Conservation (phyloP, 192 early-diverging fungal genomes). For the Allomyces arbusculus region DNA sequence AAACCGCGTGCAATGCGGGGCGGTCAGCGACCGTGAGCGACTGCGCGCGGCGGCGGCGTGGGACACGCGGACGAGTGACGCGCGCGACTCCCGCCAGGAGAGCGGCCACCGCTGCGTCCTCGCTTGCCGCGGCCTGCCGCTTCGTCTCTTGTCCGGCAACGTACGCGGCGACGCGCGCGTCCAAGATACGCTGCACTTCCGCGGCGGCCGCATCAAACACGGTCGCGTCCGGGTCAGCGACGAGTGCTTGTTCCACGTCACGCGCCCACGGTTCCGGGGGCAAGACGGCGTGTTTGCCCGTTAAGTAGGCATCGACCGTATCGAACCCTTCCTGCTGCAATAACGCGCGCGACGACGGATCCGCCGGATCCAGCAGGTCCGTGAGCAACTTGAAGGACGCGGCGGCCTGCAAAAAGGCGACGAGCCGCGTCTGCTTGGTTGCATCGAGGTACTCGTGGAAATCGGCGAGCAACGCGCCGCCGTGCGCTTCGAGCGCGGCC, state of each 20-base stretch:
- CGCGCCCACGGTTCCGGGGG: no score
- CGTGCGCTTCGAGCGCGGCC: not conserved
- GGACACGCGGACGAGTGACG: no score
- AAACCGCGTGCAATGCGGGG: no score
- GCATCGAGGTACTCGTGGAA: not conserved
- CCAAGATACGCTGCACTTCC: no score
- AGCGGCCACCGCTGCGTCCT: no score
- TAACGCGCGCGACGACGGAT: not conserved
- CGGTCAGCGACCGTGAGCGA: no score
- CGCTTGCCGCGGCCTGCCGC: no score
- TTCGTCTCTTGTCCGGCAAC: no score
- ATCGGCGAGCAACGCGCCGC: not conserved
- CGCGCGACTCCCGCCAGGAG: no score
- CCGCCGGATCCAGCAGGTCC: not conserved
- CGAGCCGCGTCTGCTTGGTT: not conserved
- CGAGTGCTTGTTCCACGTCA: not conserved
- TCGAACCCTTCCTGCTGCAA: not conserved
- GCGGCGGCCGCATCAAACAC: not conserved
- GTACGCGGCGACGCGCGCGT: no score
- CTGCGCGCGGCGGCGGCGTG: no score
- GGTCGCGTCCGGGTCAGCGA: not conserved
- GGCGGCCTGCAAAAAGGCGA: not conserved
- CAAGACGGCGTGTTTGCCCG: no score
- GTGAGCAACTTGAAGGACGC: not conserved
- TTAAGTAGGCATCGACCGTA: not conserved